A percentile compares a stretch with the other conserved stretches of the same genome.
Evolutionary conservation across 2,329 filamentous ascomycete genomes (phyloP).

Genomic region (Emmonsia crescens): DNA sequence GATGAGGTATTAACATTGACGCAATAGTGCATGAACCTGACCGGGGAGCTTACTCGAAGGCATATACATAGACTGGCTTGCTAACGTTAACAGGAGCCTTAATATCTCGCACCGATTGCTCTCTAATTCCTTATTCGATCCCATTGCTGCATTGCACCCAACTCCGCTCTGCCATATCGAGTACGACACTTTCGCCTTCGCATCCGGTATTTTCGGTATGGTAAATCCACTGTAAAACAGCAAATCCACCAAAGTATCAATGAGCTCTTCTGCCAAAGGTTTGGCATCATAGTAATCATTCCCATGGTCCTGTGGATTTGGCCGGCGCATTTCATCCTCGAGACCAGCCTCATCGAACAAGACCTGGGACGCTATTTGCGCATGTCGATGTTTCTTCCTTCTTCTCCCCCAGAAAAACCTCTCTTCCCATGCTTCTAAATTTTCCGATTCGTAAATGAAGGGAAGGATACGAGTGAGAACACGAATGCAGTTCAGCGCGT

Average conservation of each 20-base stretch:
- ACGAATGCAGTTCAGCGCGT: constrained; percentile 91
- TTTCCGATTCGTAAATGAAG: constrained; percentile 82
- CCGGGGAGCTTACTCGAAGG: constrained; percentile 48
- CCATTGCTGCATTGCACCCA: constrained; percentile 80
- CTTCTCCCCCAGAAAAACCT: constrained; percentile 81
- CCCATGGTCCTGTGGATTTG: constrained; percentile 28
- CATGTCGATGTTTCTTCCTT: constrained; percentile 58
- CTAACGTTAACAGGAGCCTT: constrained; percentile 70
- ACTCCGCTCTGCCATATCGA: constrained; percentile 98
- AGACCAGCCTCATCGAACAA: constrained; percentile 66
- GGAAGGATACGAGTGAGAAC: constrained; percentile 82
- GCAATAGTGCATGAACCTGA: constrained; percentile 1
- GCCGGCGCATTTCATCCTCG: constrained; percentile 36
- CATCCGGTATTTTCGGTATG: constrained; percentile 58
- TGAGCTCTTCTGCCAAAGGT: constrained; percentile 81
- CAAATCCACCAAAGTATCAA: constrained; percentile 79
- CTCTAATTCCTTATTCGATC: constrained; percentile 83
- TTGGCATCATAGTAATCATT: constrained; percentile 71
- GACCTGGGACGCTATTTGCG: constrained; percentile 59
- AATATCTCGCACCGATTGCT: constrained; percentile 86
- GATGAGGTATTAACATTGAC: constrained; percentile 4
- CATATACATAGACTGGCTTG: constrained; percentile 90
- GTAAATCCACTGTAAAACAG: constrained; percentile 90
- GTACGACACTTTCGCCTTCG: constrained; percentile 73
- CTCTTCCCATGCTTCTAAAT: constrained; percentile 75